phyloP scores from a whole-genome alignment of 306 rosid genomes.

The Acacia melanoxylon region DNA sequence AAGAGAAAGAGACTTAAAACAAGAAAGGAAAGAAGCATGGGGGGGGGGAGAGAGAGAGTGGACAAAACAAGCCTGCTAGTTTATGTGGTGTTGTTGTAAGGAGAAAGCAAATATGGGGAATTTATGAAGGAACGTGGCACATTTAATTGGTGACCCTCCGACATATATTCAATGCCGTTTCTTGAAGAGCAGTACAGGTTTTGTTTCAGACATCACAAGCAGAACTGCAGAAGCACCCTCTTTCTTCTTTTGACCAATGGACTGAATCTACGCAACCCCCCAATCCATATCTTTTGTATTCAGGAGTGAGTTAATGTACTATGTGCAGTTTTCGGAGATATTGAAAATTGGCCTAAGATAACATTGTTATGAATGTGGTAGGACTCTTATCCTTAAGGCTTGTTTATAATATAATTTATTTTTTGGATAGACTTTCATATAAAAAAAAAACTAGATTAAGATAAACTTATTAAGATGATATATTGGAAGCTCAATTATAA shows the following conservation, averaged over 20 bases:
- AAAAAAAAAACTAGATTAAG: no score
- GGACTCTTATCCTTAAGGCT: no score
- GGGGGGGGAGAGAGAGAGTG: constrained; percentile 39
- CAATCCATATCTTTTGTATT: background rate
- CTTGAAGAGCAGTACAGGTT: constrained; percentile 31
- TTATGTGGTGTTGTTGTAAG: background rate
- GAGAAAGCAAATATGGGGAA: constrained; percentile 13
- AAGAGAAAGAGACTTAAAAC: constrained; percentile 40
- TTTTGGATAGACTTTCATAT: no score
- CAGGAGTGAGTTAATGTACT: background rate
- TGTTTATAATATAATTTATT: no score
- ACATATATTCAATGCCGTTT: constrained; percentile 46
- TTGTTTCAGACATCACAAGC: constrained; percentile 29
- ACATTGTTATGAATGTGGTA: no score
- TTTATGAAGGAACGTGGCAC: constrained; percentile 9
- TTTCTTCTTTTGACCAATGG: constrained; percentile 31
- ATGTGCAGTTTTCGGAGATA: background rate
- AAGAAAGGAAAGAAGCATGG: constrained; percentile 42
- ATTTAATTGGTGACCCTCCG: constrained; percentile 37
- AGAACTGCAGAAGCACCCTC: background rate
- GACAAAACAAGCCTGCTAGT: constrained; percentile 18
- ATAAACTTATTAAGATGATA: no score
- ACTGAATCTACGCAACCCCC: background rate
- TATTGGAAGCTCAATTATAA: no score
- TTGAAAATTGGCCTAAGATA: no score